Evolutionary conservation across 495 filamentous ascomycete genomes (phyloP).

Genomic region (Podospora pseudopauciseta): DNA sequence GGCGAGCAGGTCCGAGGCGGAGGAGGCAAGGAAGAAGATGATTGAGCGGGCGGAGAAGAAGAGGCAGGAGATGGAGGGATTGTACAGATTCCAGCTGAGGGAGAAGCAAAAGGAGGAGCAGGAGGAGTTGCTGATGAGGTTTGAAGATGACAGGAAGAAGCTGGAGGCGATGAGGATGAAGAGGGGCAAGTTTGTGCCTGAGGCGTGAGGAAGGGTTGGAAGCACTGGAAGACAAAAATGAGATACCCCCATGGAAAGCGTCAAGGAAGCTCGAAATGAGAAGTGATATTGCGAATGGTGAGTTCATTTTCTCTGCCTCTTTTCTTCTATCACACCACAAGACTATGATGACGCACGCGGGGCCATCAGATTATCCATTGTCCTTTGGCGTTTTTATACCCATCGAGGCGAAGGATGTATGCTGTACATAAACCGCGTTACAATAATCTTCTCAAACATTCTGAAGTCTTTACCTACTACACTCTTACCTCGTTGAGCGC

Average conservation of each 20-base stretch:
- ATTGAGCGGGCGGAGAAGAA: constrained; percentile 64
- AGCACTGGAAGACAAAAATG: not conserved
- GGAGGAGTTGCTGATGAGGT: constrained; percentile 59
- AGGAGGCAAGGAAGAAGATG: constrained; percentile 68
- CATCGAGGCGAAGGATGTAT: constrained; percentile 23
- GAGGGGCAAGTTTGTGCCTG: constrained; percentile 56
- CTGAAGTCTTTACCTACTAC: constrained; percentile 31
- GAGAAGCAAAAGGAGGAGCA: constrained; percentile 85
- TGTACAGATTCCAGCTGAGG: constrained; percentile 90
- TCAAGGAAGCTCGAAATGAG: not conserved
- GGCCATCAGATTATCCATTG: constrained; percentile 45
- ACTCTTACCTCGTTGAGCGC: too few relatives aligned
- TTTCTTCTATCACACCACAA: not conserved
- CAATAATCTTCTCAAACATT: constrained; percentile 50
- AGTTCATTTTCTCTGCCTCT: constrained; percentile 9
- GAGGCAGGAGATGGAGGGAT: constrained; percentile 65
- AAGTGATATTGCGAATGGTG: not conserved
- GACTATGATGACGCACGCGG: constrained; percentile 53
- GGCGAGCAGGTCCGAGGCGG: constrained; percentile 69
- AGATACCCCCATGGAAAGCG: not conserved
- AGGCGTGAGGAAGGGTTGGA: constrained; percentile 34
- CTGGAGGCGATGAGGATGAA: constrained; percentile 58
- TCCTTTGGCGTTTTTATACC: constrained; percentile 23
- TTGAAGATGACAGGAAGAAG: constrained; percentile 62
- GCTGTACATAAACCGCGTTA: constrained; percentile 50